Evolutionary conservation across 2,329 filamentous ascomycete genomes (phyloP), one percentile per base, ranked within the genome.

Genomic region (Fusarium nurragi): DNA sequence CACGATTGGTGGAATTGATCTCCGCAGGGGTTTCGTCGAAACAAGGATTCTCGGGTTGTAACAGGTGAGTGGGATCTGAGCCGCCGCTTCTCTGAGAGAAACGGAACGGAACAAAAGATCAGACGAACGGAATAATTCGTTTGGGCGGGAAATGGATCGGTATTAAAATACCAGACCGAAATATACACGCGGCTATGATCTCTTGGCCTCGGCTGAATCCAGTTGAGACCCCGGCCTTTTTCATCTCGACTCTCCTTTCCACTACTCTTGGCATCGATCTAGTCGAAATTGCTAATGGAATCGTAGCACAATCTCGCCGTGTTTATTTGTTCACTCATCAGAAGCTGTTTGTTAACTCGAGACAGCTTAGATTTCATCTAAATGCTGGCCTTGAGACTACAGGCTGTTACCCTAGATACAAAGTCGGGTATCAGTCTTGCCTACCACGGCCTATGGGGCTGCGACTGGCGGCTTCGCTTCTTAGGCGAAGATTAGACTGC

Each of bases 51-150:
- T 28, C 23, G 45, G 26, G 36, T 44, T 70, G 68, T 71, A 62
- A 67, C 68, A 71, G 68, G 68, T 71, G 61, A 48, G 66, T 68
- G 68, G 68, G 68, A 61, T 46, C 60, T 46, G 4, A 34, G 37
- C 52, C 32, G 46, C 40, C 38, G 54, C 38, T 30, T 30, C 14
- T 16, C 14, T 10, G 32, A 19, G 38, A 19, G 21, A 32, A 52
- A 59, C 41, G 4, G 44, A 39, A 41, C 50, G 49, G 41, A 58
- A 56, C 41, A 49, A 55, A 60, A 58, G 50, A 56, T 47, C 19
- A 55, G 49, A 61, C 18, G 49, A 61, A 56, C 23, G 32, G 41
- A 48, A 37, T 23, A 55, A 48, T 48, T 61, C 22, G 21, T 10
- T 5, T 16, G 10, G 19, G 13, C 12, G 7, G 38, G 30, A 8